phyloP scores from a whole-genome alignment of 2,329 filamentous ascomycete genomes.

The Neonectria ditissima region DNA sequence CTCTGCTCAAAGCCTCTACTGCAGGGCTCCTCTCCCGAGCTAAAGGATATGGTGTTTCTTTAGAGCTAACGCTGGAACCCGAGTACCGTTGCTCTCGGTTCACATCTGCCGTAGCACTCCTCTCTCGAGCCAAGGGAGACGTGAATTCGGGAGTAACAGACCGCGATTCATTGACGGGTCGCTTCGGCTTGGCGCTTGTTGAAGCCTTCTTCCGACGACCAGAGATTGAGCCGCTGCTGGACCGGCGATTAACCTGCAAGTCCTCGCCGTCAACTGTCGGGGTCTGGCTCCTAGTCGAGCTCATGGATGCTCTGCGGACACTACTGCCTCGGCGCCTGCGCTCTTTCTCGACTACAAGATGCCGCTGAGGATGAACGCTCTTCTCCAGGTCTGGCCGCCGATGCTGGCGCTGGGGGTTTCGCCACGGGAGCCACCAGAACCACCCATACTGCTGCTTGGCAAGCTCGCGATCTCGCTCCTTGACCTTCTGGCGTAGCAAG shows the following conservation, averaged over 20 bases:
- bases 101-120: constrained; percentile 45
- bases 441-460: constrained; percentile 77
- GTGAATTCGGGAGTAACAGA: constrained; percentile 67
- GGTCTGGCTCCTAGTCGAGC: constrained; percentile 63
- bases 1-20: constrained; percentile 5
- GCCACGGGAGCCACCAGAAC: constrained; percentile 89
- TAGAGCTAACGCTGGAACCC: constrained; percentile 13
- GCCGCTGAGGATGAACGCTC: constrained; percentile 52
- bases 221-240: constrained; percentile 62
- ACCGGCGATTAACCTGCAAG: constrained; percentile 55
- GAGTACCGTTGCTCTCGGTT: constrained; percentile 18
- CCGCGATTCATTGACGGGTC: constrained; percentile 60
- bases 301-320: constrained; percentile 64
- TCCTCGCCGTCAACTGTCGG: constrained; percentile 62
- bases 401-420: constrained; percentile 51
- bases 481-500: constrained; percentile 76
- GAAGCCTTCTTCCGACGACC: constrained; percentile 65
- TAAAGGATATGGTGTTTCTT: constrained; percentile 64
- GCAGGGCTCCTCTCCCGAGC: constrained; percentile 59
- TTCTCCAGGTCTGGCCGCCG: constrained; percentile 54
- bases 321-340: constrained; percentile 64
- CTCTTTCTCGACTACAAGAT: constrained; percentile 58
- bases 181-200: constrained; percentile 56
- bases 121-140: constrained; percentile 65
- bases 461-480: constrained; percentile 74